These are phyloP conservation scores for Botrytis sinoallii DNA, from an alignment of 2,329 filamentous ascomycete genomes.

Conservation along the genomic window DNA sequence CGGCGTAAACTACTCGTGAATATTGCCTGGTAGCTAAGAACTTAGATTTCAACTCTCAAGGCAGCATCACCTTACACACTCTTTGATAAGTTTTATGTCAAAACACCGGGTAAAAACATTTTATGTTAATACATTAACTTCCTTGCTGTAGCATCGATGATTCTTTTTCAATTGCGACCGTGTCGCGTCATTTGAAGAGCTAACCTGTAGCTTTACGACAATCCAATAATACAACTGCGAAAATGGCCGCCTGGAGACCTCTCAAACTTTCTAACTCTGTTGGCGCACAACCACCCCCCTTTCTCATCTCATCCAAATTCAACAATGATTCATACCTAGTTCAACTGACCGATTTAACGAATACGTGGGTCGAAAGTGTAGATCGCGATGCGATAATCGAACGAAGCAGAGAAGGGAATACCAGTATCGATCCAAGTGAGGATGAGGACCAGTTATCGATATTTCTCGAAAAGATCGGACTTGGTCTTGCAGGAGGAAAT, in stretches of 20 bases:
- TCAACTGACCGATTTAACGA: conserved; percentile 67
- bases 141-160: neutral
- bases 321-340: conserved; percentile 57
- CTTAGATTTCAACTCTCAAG: neutral
- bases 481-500: conserved; percentile 47
- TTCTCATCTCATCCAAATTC: conserved; percentile 62
- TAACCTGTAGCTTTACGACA: neutral
- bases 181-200: neutral
- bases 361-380: conserved; percentile 69
- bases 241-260: conserved; percentile 32
- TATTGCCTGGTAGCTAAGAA: neutral
- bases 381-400: conserved; percentile 59
- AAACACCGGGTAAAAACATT: neutral
- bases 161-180: neutral
- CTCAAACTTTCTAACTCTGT: conserved; percentile 25
- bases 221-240: neutral
- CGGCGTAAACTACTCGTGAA: neutral
- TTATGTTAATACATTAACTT: neutral
- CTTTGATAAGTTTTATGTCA: neutral
- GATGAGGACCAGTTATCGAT: conserved; percentile 63
- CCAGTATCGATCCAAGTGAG: conserved; percentile 68
- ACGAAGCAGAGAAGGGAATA: conserved; percentile 60
- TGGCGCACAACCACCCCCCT: conserved; percentile 48
- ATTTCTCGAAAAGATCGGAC: conserved; percentile 61
- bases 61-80: neutral